Base-by-base conservation (phyloP, 2,329 filamentous ascomycete species). In the Hymenoscyphus infarciens region DNA sequence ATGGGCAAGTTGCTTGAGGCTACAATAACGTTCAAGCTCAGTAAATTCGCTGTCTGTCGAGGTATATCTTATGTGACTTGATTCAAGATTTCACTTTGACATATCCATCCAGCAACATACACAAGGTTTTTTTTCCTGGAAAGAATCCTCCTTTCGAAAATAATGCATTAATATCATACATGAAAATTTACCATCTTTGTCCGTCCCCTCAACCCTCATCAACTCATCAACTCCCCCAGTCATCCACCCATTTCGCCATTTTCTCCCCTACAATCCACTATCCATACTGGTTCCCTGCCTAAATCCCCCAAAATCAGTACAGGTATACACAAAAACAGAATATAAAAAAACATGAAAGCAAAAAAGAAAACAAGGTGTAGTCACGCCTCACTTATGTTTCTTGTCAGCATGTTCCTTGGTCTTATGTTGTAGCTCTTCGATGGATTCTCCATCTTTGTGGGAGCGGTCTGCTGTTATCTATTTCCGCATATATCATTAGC, bases 371-470 rank as follows among this genome's bases (percentile, higher is more conserved):
- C 10, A 54, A 11, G 52, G 29, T 11, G 25, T 29, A 31, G 25
- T 19, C 25, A 55, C 60, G 67, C 71, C 62, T 70, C 25, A 74
- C 72, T 72, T 69, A 25, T 71, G 62, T 56, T 61, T 63, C 53
- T 64, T 61, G 73, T 83, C 77, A 60, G 83, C 80, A 57, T 78
- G 69, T 64, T 75, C 70, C 77, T 85, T 85, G 31, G 86, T 88
- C 74, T 81, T 79, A 73, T 88, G 62, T 74, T 76, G 64, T 83
- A 83, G 74, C 89, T 89, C 49, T 86, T 89, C 79, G 77, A 75
- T 77, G 75, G 64, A 71, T 31, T 61, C 63, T 16, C 57, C 57
- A 29, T 29, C 7, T 19, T 65, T 53, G 7, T 54, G 54, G 38
- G 67, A 56, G 22, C 68, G 67, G 52, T 71, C 72, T 25, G 70